Evolutionary conservation across 495 filamentous ascomycete genomes (phyloP), one percentile per base, ranked within the genome.

Genomic region (Penicillium longicatenatum): DNA sequence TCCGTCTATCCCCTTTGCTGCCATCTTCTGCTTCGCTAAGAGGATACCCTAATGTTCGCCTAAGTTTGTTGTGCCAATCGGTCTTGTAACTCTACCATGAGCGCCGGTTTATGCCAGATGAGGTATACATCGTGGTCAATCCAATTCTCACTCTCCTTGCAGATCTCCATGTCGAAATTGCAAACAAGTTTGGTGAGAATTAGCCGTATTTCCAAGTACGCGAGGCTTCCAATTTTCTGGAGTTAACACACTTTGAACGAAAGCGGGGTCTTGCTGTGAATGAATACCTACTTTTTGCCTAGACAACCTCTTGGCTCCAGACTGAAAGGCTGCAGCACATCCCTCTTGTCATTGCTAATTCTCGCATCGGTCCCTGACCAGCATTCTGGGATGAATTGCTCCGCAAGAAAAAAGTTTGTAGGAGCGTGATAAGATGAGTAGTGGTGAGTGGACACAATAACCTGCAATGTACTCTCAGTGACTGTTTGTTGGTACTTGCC

Each of bases 161-260:
- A 42, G 5, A 57, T 17, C 7, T 20, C 12, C 16, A 57, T 43
- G 49, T 86, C 79, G 61, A 84, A 85, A 35, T 73, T 65, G 70
- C 69, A 84, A 6, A 85, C 54, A 4, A 86, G 50, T 50, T 79
- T 80, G 19, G 79, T 71, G 9, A 84, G 54, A 10, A 82, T 74
- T 3, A 85, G 63, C 5, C 80, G 70, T 65, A 83, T 78, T 59
- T 86, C 82, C 10, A 71, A 73, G 55, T 79, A 80, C 3, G 83
- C 84, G 44, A 31, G 9, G 19, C 33, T 55, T 47, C n/a, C n/a
- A n/a, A n/a, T 16, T 16, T 55, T 37, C 11, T n/a, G n/a, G n/a
- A 24, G 37, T 45, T 42, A 35, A 42, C 39, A 26, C 12, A 55
- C n/a, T 35, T 4, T n/a, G 24, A 6, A 33, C 17, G n/a, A 39